Evolutionary conservation across 208 protist genomes (phyloP), one percentile per base, ranked within the genome.

Genomic region (Trypanosoma platydactyli): DNA sequence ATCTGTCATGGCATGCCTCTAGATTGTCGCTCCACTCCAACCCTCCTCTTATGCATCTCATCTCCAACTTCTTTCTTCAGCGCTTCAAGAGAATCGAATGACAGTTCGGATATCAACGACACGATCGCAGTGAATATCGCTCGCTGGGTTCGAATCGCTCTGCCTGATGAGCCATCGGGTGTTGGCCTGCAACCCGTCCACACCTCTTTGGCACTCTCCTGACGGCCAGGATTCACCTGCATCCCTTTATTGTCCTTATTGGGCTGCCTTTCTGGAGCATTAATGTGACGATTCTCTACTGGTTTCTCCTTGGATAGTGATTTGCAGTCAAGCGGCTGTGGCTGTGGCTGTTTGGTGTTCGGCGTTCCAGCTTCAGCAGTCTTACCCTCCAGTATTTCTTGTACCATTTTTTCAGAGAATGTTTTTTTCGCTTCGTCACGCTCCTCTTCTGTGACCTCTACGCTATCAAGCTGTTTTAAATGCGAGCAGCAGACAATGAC

Each of bases 391-490:
- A 92, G 66, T 38, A 95, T 85, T 7, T 83, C 77, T 35, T 94
- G 71, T 30, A 97, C 49, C 7, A 79, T 64, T 27, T 80, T 77
- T 3, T 81, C 49, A 20, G 86, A 79, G 44, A 95, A 42, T 64
- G 71, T 78, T 63, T 75, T 80, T 33, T 64, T 70, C 11, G 84
- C 79, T 3, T 70, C 62, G 50, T 63, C 80, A 25, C 92, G 89
- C 69, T 94, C 86, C 30, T 81, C 75, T 4, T 70, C 53, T 5
- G 85, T 88, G 25, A 97, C 77, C 58, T 90, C 85, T 48, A 84
- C 71, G 59, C 85, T 86, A 68, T 98, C 95, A 1, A 98, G 76
- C 73, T 97, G 86, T 29, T 75, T 70, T 30, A 98, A 74, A 29
- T 84, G 33, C 22, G 84, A 86, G 67, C 97, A 94, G 65, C 82